Base-by-base conservation (phyloP, 441 rosid species). In the Dalechampia spathulata region DNA sequence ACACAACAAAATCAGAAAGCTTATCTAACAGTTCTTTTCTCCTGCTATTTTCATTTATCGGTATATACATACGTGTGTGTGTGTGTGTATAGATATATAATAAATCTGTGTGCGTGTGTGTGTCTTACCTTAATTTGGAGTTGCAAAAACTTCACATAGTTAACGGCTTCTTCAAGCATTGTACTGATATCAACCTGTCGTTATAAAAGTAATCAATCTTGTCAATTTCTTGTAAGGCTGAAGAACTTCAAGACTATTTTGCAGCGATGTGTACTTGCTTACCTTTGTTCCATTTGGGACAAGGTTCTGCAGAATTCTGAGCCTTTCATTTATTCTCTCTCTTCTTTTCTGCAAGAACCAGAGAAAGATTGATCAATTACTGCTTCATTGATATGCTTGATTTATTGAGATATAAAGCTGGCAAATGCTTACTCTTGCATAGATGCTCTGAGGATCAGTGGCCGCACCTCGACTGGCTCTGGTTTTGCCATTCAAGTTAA, bases 281-380 rank as follows among this genome's bases (percentile, higher is more conserved):
- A 83, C 94, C 79, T 87, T 87, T 30, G 96, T 85, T 75, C 96
- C 86, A 62, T 82, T 85, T 1, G 93, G 90, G 55, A 87, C 85
- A 13, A 87, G 88, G 21, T 46, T 78, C 67, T 87, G 96, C 46
- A 85, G 70, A 64, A 78, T 75, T 59, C 70, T 76, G 43, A 85
- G 67, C 63, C 88, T 74, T 72, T 78, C 90, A 58, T 81, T 87
- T 30, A 85, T 87, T 60, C 81, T 76, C 11, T 87, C 96, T 67
- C 96, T 76, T 78, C 90, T 74, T 81, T 83, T 85, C 93, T 85
- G 81, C 60, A 67, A 45, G 20, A 70, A 5, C 51, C 17, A 50
- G 48, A 57, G 11, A 9, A 63, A 26, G 19, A 45, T 26, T 20
- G 7, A 36, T 72, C 58, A 61, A 45, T 54, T 2, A 3, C 34